phyloP scores from a whole-genome alignment of 2,329 filamentous ascomycete species.

The Apiospora phragmitis region DNA sequence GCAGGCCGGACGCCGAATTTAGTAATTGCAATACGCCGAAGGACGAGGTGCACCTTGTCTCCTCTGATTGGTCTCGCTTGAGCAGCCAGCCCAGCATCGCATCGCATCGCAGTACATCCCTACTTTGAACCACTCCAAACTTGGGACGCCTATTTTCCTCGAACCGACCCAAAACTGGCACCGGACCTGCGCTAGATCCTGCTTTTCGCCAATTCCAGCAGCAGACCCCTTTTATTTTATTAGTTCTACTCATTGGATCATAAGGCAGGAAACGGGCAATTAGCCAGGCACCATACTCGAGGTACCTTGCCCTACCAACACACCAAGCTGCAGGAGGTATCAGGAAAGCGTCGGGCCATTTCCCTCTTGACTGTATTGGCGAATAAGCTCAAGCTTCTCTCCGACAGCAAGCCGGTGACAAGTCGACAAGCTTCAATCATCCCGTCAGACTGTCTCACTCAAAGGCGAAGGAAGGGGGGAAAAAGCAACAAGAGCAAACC shows the following conservation, averaged over 20 bases:
- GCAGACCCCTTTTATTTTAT: not conserved
- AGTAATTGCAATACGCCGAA: not conserved
- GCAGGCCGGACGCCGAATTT: not conserved
- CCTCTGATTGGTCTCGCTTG: not conserved
- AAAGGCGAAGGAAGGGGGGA: not conserved
- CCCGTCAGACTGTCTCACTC: slow-evolving; percentile 3
- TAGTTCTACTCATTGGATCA: not conserved
- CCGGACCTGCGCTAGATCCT: slow-evolving; percentile 5
- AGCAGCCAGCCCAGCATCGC: not conserved
- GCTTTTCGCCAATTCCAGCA: not conserved
- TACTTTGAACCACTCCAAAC: not conserved
- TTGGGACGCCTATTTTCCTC: slow-evolving; percentile 1
- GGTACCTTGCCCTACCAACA: not conserved
- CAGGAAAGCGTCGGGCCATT: not conserved
- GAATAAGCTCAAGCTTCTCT: slow-evolving; percentile 7
- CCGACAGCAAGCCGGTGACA: not conserved
- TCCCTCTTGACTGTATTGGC: not conserved
- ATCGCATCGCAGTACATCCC: not conserved
- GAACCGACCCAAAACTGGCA: slow-evolving; percentile 6
- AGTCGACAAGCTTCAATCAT: not conserved
- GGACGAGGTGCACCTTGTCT: not conserved
- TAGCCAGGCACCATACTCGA: not conserved
- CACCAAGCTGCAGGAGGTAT: not conserved
- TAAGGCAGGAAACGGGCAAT: slow-evolving; percentile 1
- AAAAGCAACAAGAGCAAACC: not conserved